Conservation (phyloP, 2,329 filamentous ascomycete genomes). For the Cordyceps tenuipes region DNA sequence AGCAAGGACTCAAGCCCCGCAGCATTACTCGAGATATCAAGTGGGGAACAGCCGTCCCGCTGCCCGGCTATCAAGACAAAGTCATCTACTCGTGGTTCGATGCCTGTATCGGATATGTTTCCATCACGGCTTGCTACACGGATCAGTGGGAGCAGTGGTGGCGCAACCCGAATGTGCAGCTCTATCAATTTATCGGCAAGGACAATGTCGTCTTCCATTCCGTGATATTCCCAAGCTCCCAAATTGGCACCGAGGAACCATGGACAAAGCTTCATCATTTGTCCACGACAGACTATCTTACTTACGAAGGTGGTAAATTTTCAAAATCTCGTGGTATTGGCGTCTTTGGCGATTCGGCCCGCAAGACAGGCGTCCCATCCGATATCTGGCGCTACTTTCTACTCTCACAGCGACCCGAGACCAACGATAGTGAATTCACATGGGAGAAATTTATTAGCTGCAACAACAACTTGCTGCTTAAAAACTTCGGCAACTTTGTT, state of each 20-base stretch:
- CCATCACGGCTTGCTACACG: constrained; percentile 85
- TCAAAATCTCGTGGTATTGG: constrained; percentile 83
- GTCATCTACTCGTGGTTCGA: constrained; percentile 94
- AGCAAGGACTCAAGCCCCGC: constrained; percentile 74
- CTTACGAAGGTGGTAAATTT: constrained; percentile 86
- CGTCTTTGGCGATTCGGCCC: constrained; percentile 84
- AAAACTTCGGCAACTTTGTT: constrained; percentile 67
- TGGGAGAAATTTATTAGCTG: constrained; percentile 73
- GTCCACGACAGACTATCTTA: constrained; percentile 78
- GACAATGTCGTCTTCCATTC: constrained; percentile 58
- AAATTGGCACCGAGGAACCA: constrained; percentile 72
- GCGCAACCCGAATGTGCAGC: constrained; percentile 76
- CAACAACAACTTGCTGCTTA: constrained; percentile 80
- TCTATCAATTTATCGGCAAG: constrained; percentile 96
- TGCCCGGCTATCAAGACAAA: constrained; percentile 49
- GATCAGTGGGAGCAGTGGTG: constrained; percentile 88
- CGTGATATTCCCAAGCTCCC: constrained; percentile 81
- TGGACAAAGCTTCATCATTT: constrained; percentile 89
- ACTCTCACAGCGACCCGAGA: constrained; percentile 75
- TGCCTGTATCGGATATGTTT: constrained; percentile 86
- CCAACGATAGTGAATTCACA: constrained; percentile 79
- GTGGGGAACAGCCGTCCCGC: constrained; percentile 59
- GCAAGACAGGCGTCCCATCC: constrained; percentile 72
- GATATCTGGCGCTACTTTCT: constrained; percentile 92
- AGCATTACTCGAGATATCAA: constrained; percentile 89